These are phyloP conservation scores for Agrocybe chaxingu DNA, from an alignment of 768 basidiomycete genomes.

Conservation along the genomic window DNA sequence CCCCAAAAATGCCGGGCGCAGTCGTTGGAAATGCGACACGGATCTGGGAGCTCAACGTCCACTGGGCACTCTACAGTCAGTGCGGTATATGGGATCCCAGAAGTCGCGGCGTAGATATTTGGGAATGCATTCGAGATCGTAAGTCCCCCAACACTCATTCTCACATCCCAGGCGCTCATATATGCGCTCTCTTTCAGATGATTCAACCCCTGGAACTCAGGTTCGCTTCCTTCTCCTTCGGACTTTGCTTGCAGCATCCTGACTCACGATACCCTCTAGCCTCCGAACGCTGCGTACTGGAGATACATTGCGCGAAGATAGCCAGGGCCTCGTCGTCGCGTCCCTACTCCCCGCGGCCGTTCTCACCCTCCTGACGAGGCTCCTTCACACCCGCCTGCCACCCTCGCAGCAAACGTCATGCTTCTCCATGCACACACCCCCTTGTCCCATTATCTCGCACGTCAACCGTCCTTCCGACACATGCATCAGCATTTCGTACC, in stretches of 20 bases:
- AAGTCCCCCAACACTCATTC: constrained; percentile 25
- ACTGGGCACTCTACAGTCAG: constrained; percentile 64
- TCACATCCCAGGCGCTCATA: constrained; percentile 5
- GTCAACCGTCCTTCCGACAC: too few species aligned
- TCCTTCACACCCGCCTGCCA: too few species aligned
- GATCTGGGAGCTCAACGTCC: constrained; percentile 66
- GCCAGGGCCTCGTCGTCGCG: not conserved
- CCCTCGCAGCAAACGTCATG: too few species aligned
- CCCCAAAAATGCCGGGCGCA: constrained; percentile 33
- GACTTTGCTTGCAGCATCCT: not conserved
- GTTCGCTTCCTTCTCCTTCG: constrained; percentile 15
- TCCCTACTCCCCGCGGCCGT: too few species aligned
- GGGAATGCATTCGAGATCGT: constrained; percentile 75
- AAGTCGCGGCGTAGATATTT: constrained; percentile 67
- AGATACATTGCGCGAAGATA: constrained; percentile 45
- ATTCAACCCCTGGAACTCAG: constrained; percentile 53
- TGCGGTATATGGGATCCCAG: constrained; percentile 71
- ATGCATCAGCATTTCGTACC: too few species aligned
- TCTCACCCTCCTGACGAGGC: too few species aligned
- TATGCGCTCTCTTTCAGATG: constrained; percentile 36
- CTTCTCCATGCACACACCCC: too few species aligned
- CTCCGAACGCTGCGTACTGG: constrained; percentile 45
- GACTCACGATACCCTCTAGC: constrained; percentile 11
- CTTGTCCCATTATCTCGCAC: too few species aligned
- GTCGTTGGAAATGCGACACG: constrained; percentile 65